A percentile compares a stretch with the other conserved stretches of the same genome.
Conservation (phyloP, 805 yeast genomes). For the Myxozyma vanderwaltii region DNA sequence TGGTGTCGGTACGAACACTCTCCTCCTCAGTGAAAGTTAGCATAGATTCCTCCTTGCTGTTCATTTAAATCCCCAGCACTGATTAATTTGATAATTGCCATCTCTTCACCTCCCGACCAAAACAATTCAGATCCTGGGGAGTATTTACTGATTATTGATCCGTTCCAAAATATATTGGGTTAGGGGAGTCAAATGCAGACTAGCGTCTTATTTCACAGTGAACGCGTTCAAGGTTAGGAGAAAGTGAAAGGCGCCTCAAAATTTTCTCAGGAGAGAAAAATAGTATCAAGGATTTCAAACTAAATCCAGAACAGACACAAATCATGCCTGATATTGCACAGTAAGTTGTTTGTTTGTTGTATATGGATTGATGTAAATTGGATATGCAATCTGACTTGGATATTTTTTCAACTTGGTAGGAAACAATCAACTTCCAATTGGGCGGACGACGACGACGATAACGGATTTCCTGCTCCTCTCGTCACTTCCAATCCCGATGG, state of each 20-base stretch:
- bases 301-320: not conserved
- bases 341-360: slow-evolving; percentile 19
- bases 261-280: not conserved
- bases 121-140: not conserved
- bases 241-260: slow-evolving; percentile 3
- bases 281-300: not conserved
- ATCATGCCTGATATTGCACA: slow-evolving; percentile 30
- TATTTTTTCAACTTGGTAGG: not conserved
- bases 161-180: not conserved
- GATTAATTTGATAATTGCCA: not conserved
- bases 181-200: not conserved
- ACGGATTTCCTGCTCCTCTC: slow-evolving; percentile 63
- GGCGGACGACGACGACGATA: slow-evolving; percentile 59
- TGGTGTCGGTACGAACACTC: too few species aligned
- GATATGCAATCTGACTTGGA: too few species aligned
- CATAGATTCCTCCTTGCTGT: not conserved
- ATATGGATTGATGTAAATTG: too few species aligned
- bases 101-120: not conserved
- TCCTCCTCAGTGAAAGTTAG: not conserved
- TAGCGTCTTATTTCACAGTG: not conserved
- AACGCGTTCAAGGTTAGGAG: not conserved
- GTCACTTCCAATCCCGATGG: slow-evolving; percentile 81
- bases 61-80: not conserved
- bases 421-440: slow-evolving; percentile 46
- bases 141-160: slow-evolving; percentile 9